Evolutionary conservation across 768 basidiomycete species (phyloP).

Genomic region (Boletellus ananas): DNA sequence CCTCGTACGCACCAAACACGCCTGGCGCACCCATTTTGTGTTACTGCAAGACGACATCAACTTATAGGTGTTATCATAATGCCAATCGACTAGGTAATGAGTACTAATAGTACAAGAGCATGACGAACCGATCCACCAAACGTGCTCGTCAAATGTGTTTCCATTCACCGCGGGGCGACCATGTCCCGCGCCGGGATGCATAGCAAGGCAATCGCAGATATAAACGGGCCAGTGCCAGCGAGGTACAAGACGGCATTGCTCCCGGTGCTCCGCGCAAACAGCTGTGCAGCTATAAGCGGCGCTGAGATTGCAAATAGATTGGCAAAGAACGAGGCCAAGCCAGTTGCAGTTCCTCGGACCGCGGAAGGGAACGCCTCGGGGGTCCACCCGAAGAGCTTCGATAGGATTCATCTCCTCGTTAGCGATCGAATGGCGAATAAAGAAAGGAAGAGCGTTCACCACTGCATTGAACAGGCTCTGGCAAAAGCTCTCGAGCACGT

Average conservation of each 20-base stretch:
- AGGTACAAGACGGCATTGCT: slow-evolving; percentile 9
- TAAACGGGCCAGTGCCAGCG: slow-evolving; percentile 9
- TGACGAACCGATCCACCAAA: too few species aligned
- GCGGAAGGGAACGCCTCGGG: slow-evolving; percentile 15
- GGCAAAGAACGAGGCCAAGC: slow-evolving; percentile 4
- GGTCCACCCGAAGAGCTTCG: slow-evolving; percentile 14
- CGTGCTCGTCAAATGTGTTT: too few species aligned
- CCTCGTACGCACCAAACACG: too few species aligned
- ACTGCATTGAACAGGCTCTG: slow-evolving; percentile 8
- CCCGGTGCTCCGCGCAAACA: slow-evolving; percentile 5
- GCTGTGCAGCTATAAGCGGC: not conserved
- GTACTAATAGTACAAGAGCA: too few species aligned
- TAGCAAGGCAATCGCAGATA: slow-evolving; percentile 5
- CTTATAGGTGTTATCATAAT: too few species aligned
- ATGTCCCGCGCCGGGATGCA: slow-evolving; percentile 12
- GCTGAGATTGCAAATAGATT: slow-evolving; percentile 1
- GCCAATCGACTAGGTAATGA: too few species aligned
- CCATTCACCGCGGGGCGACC: slow-evolving; percentile 10
- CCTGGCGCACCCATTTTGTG: too few species aligned
- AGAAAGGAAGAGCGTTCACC: not conserved
- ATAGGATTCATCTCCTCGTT: not conserved
- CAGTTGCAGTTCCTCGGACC: slow-evolving; percentile 13
- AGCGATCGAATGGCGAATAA: too few species aligned
- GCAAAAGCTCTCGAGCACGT: slow-evolving; percentile 8
- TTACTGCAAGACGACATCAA: too few species aligned